Base-by-base conservation (phyloP, 305 asterid species). In the Fraxinus velutina region DNA sequence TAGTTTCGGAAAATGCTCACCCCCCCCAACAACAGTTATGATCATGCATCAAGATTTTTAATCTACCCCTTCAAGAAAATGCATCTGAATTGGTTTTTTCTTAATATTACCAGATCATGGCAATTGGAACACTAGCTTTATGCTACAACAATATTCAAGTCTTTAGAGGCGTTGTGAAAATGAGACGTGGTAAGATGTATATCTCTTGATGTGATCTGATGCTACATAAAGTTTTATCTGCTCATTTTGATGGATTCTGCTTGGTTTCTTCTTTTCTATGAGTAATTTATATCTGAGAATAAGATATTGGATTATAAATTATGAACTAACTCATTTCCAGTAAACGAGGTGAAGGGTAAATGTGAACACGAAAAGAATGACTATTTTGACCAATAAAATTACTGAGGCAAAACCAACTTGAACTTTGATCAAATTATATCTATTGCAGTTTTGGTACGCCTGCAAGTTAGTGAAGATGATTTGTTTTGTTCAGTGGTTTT, bases 111-210 rank as follows among this genome's bases (percentile, higher is more conserved):
- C 91, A 96, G 99, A 86, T 94, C 86, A 96, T 96, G 99, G 98
- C 98, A 47, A 94, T 96, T 79, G 99, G 99, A 82, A 96, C 99
- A 24, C 84, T 96, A 84, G 97, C 97, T 83, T 80, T 94, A 86
- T 96, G 99, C 90, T 96, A 94, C 88, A 88, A 94, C 97, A 96
- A 96, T 87, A 84, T 93, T 86, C 90, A 91, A 89, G 94, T 96
- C 78, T 96, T 94, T 88, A 88, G 93, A 86, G 98, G 97, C 64
- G 99, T 94, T 47, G 99, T 96, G 78, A 94, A 96, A 89, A 88
- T 96, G 98, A 91, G 99, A 79, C 97, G 99, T 33, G 98, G 99
- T 96, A 90, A 86, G 97, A 81, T 82, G 64, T 72, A 55, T 44
- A 30, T 42, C 71, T 78, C 36, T 70, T 79, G 44, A 17, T 85